Base-by-base conservation (phyloP, 768 basidiomycete species). In the Amanita muscaria region DNA sequence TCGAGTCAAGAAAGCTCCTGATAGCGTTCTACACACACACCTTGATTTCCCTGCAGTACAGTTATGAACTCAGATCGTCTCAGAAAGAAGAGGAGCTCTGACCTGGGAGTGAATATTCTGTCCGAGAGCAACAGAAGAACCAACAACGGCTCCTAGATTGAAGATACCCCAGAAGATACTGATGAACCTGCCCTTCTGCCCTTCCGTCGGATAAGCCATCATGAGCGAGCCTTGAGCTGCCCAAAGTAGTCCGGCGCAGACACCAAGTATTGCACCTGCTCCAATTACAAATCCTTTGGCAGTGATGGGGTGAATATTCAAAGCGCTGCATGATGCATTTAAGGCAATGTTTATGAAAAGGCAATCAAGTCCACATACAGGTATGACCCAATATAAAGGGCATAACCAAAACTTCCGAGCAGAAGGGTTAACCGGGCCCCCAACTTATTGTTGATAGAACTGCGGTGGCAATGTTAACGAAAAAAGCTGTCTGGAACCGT, bases 141-240 rank as follows among this genome's bases (percentile, higher is more conserved):
- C 87, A 36, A 90, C 78, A 37, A 91, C 83, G 36, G 80, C 80
- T 22, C 86, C 86, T 16, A 88, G 49, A 53, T 89, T 88, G 67
- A 91, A 90, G 49, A 89, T 83, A 34, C 73, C 64, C 88, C 88
- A 90, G 64, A 89, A 90, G 36, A 87, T 76, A 31, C 73, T 80
- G 41, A 90, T 87, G 61, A 73, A 88, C 24, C 62, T 65, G 12
- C 87, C 87, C 59, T 90, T 90, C 58, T 89, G 76, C 36, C 61
- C 56, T 58, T 90, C 87, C 0, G 83, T 87, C 0, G 87, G 83
- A 59, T 90, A 90, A 4, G 84, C 77, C 60, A 91, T 64, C 79
- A 89, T 88, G 48, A 90, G 65, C 14, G 77, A 80, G n/a, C 86
- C 88, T 55, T 90, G 87, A 0, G 86, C 83, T 1, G 86, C 82